Conservation (phyloP, 2,329 filamentous ascomycete species). For the Aplosporella prunicola region DNA sequence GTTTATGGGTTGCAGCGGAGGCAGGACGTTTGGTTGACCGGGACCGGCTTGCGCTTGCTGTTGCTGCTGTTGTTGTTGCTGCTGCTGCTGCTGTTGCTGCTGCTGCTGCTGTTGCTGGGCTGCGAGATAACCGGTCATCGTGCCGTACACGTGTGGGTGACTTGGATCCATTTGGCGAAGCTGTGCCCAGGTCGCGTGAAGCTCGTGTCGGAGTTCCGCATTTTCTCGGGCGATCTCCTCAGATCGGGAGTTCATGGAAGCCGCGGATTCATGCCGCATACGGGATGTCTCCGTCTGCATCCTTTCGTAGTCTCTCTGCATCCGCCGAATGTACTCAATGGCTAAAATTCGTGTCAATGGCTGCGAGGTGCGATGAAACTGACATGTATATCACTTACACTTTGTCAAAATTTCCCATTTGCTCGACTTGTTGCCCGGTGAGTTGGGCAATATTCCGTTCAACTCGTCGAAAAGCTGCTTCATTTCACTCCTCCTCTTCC, state of each 20-base stretch:
- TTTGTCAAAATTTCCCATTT: slow-evolving; percentile 87
- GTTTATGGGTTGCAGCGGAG: slow-evolving; percentile 27
- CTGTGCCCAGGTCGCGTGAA: slow-evolving; percentile 37
- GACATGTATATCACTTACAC: slow-evolving; percentile 44
- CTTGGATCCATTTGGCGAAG: slow-evolving; percentile 38
- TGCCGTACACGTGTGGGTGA: slow-evolving; percentile 39
- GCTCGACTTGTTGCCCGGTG: slow-evolving; percentile 73
- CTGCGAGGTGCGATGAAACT: background rate
- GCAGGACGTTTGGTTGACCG: slow-evolving; percentile 19
- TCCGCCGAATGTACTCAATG: slow-evolving; percentile 40
- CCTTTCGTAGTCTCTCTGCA: slow-evolving; percentile 30
- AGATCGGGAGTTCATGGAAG: slow-evolving; percentile 24
- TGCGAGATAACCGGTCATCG: slow-evolving; percentile 34
- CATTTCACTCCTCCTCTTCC: slow-evolving; percentile 79
- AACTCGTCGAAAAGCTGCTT: slow-evolving; percentile 78
- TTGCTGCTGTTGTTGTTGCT: slow-evolving; percentile 11
- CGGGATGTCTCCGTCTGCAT: slow-evolving; percentile 31
- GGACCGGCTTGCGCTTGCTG: background rate
- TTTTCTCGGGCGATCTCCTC: slow-evolving; percentile 39
- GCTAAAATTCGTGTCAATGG: slow-evolving; percentile 24
- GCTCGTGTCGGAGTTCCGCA: slow-evolving; percentile 37
- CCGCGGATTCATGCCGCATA: slow-evolving; percentile 31
- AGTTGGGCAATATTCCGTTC: slow-evolving; percentile 67
- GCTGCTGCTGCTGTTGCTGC: slow-evolving; percentile 5
- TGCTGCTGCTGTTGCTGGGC: no score